Evolutionary conservation across 805 yeast species (phyloP).

Genomic region (Yarrowia sp.): DNA sequence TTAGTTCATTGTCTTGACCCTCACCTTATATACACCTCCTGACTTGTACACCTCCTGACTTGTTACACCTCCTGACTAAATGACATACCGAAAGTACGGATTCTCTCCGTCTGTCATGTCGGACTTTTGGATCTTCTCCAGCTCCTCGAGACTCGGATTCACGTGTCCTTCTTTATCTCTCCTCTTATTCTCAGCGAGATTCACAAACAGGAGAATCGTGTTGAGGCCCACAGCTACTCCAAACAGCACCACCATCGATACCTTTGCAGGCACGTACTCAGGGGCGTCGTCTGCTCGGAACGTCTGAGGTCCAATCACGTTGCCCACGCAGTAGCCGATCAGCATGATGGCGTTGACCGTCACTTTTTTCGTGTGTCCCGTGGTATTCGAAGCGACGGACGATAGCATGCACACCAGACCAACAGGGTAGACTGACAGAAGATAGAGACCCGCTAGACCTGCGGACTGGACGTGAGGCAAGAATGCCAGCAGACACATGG

Average conservation of each 20-base stretch:
- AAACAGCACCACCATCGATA: background rate
- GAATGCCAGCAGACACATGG: background rate
- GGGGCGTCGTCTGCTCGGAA: background rate
- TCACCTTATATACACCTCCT: too few relatives aligned
- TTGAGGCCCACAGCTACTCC: background rate
- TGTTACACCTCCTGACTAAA: background rate
- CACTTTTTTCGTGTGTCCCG: background rate
- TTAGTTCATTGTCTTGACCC: too few relatives aligned
- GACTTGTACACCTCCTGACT: too few relatives aligned
- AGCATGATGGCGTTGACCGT: background rate
- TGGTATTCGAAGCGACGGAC: background rate
- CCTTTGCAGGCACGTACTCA: slow-evolving; percentile 1
- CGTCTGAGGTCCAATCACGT: background rate
- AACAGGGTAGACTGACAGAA: background rate
- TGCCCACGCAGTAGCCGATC: slow-evolving; percentile 1
- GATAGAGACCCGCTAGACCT: background rate
- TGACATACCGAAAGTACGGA: background rate
- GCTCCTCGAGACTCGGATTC: background rate
- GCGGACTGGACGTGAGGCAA: background rate
- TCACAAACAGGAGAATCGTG: background rate
- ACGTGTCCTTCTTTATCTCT: background rate
- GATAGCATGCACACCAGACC: background rate
- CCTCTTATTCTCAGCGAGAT: background rate
- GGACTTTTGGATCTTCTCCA: background rate
- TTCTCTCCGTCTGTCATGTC: background rate